Percentiles rank a stretch among this genome's conserved stretches.
Evolutionary conservation across 1,284 basidiomycete genomes (phyloP).

Genomic region (Cryptococcus depauperatus): DNA sequence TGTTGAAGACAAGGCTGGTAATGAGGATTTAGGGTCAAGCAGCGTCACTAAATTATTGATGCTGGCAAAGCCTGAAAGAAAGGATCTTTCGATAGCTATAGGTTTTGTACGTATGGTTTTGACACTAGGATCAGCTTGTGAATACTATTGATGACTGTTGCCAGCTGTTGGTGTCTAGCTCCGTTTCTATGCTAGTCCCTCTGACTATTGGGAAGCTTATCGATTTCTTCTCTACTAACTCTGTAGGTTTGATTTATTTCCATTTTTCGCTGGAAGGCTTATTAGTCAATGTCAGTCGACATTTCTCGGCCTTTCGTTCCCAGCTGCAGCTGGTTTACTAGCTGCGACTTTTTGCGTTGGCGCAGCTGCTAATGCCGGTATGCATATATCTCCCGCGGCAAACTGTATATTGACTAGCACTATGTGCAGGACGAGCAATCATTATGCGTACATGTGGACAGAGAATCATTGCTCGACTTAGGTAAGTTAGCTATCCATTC

Average conservation of each 20-base stretch:
- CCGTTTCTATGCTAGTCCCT: slow-evolving; percentile 81
- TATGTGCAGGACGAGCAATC: slow-evolving; percentile 58
- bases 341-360: slow-evolving; percentile 77
- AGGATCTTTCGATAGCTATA: slow-evolving; percentile 62
- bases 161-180: slow-evolving; percentile 42
- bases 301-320: slow-evolving; percentile 66
- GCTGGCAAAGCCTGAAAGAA: slow-evolving; percentile 70
- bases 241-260: slow-evolving; percentile 49
- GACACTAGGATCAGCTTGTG: slow-evolving; percentile 26
- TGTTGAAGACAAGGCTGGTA: slow-evolving; percentile 8
- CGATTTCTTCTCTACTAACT: slow-evolving; percentile 74
- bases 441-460: slow-evolving; percentile 86
- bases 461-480: slow-evolving; percentile 80
- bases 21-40: slow-evolving; percentile 13
- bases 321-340: slow-evolving; percentile 68
- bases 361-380: slow-evolving; percentile 69
- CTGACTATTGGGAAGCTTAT: slow-evolving; percentile 85
- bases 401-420: not conserved
- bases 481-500: slow-evolving; percentile 37
- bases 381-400: not conserved
- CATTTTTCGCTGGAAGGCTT: not conserved
- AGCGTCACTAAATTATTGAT: slow-evolving; percentile 60
- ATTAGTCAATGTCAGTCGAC: slow-evolving; percentile 52
- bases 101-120: slow-evolving; percentile 46
- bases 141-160: slow-evolving; percentile 42